phyloP scores from a whole-genome alignment of 139 green algal species.

The Pycnococcus provasolii region DNA sequence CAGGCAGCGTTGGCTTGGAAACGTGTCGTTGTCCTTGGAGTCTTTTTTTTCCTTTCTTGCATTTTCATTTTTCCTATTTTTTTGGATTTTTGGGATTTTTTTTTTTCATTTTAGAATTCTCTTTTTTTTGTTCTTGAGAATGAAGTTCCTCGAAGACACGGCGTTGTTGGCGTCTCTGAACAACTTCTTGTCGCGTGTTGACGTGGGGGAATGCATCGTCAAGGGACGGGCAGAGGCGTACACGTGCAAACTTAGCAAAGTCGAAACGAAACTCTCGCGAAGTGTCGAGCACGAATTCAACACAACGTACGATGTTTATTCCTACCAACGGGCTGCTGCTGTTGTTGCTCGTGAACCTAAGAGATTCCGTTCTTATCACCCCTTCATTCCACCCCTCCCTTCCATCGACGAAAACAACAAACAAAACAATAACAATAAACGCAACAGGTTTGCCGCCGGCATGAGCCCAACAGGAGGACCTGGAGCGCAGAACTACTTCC shows the following conservation, averaged over 20 bases:
- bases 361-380: background rate
- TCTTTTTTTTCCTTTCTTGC: too few relatives aligned
- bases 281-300: conserved; percentile 79
- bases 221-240: too few relatives aligned
- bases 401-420: background rate
- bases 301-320: conserved; percentile 7
- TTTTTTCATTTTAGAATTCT: background rate
- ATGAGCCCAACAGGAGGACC: too few relatives aligned
- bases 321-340: too few relatives aligned
- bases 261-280: conserved; percentile 92
- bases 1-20: too few relatives aligned
- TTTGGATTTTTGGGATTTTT: background rate
- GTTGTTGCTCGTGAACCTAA: background rate
- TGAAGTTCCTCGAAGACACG: conserved; percentile 14
- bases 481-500: too few relatives aligned
- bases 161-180: conserved; percentile 13
- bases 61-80: too few relatives aligned
- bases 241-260: conserved; percentile 87
- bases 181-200: background rate
- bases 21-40: too few relatives aligned
- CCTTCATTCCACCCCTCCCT: background rate
- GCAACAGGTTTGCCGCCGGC: too few relatives aligned
- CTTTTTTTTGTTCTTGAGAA: too few relatives aligned
- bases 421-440: background rate
- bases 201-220: background rate